Evolutionary conservation across 2,329 filamentous ascomycete species (phyloP).

Genomic region (Scedosporium boydii): DNA sequence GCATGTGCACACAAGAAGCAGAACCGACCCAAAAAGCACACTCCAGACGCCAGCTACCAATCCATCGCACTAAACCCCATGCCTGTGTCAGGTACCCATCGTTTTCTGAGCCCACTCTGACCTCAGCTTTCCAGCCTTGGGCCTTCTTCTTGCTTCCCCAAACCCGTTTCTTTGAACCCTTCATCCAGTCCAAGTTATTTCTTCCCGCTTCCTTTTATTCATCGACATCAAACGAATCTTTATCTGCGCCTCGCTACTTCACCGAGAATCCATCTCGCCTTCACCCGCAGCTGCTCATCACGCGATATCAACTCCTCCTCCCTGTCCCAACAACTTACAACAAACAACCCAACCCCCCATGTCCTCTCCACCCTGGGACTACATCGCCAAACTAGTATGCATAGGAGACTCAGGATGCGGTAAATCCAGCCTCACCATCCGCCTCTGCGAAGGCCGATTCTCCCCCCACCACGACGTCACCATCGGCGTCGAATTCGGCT

Average conservation of each 20-base stretch:
- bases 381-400: constrained; percentile 97
- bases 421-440: constrained; percentile 89
- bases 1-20: neutral
- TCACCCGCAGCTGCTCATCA: neutral
- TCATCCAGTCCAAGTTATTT: neutral
- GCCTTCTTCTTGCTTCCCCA: neutral
- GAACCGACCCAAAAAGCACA: neutral
- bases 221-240: no score
- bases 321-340: constrained; percentile 6
- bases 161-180: neutral
- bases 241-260: neutral
- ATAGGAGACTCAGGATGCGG: constrained; percentile 95
- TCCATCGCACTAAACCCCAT: neutral
- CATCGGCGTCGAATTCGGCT: constrained; percentile 94
- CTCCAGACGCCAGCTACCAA: neutral
- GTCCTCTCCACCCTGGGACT: constrained; percentile 77
- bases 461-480: constrained; percentile 92
- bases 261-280: neutral
- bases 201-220: no score
- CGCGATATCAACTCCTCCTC: constrained; percentile 6
- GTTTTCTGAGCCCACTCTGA: neutral
- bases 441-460: constrained; percentile 94
- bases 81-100: neutral
- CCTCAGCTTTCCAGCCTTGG: neutral
- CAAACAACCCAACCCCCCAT: constrained; percentile 24